Percentiles rank a stretch among this genome's conserved stretches.
These are phyloP conservation scores for Penicillium sp. DNA, from an alignment of 2,329 filamentous ascomycete species.

Conservation along the genomic window DNA sequence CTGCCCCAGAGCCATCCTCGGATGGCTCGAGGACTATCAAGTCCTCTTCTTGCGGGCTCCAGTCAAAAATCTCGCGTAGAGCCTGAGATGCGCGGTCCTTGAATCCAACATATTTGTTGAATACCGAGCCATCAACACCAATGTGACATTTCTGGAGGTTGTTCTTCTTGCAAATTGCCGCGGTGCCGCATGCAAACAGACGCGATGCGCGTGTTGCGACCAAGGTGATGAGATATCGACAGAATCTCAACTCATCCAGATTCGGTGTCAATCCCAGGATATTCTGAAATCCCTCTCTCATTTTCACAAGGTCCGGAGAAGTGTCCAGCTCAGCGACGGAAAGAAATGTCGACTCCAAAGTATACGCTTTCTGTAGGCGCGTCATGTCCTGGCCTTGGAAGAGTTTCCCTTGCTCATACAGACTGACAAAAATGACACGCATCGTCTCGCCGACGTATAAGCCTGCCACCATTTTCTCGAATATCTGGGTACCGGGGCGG, in stretches of 20 bases:
- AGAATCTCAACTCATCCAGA: constrained; percentile 74
- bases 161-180: constrained; percentile 96
- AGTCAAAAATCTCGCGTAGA: constrained; percentile 72
- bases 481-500: constrained; percentile 85
- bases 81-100: constrained; percentile 33
- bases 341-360: constrained; percentile 82
- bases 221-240: constrained; percentile 81
- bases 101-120: constrained; percentile 58
- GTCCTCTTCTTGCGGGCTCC: constrained; percentile 71
- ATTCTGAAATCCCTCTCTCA: constrained; percentile 67
- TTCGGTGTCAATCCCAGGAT: constrained; percentile 66
- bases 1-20: constrained; percentile 86
- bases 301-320: constrained; percentile 84
- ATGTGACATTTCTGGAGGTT: constrained; percentile 75
- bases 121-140: constrained; percentile 90
- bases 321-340: constrained; percentile 87
- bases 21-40: constrained; percentile 75
- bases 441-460: constrained; percentile 90
- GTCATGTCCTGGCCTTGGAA: constrained; percentile 76
- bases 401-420: constrained; percentile 70
- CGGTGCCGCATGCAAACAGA: constrained; percentile 86
- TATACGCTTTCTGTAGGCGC: constrained; percentile 71
- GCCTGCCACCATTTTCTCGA: constrained; percentile 95
- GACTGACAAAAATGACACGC: constrained; percentile 73
- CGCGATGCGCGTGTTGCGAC: constrained; percentile 89